These are phyloP conservation scores for Sugiyamaella japonica DNA, from an alignment of 1,139 yeast genomes.

Conservation along the genomic window DNA sequence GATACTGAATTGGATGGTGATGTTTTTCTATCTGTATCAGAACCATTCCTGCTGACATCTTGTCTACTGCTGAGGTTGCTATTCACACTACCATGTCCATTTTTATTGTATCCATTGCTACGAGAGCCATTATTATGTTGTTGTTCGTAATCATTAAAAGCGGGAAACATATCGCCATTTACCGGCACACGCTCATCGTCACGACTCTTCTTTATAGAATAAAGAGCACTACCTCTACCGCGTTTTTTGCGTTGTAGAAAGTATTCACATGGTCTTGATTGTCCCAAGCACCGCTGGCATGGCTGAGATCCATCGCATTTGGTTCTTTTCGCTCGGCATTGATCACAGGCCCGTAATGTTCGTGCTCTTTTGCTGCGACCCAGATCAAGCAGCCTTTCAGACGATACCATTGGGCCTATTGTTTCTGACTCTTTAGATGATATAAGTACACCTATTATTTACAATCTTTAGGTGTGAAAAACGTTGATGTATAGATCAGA, in stretches of 20 bases:
- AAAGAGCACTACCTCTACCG: constrained; percentile 26
- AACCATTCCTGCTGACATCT: background rate
- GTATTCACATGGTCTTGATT: constrained; percentile 21
- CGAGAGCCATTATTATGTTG: background rate
- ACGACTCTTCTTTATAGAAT: constrained; percentile 16
- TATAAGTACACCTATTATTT: background rate
- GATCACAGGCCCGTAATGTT: constrained; percentile 45
- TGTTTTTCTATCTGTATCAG: background rate
- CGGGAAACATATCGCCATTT: background rate
- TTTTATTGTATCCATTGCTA: constrained; percentile 2
- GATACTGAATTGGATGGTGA: background rate
- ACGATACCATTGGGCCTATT: background rate
- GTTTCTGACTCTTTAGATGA: background rate
- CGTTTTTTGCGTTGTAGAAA: constrained; percentile 21
- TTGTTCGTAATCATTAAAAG: constrained; percentile 1
- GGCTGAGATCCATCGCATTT: constrained; percentile 46
- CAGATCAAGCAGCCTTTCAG: background rate
- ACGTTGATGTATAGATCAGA: background rate
- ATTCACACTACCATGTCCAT: background rate
- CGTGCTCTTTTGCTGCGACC: constrained; percentile 20
- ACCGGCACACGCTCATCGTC: background rate
- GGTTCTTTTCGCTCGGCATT: constrained; percentile 44
- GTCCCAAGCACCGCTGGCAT: constrained; percentile 40
- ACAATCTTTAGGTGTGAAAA: background rate
- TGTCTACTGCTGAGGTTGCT: background rate